Evolutionary conservation across 345 rosid species (phyloP), one percentile per base, ranked within the genome.

Genomic region (Gossypium sturtianum): DNA sequence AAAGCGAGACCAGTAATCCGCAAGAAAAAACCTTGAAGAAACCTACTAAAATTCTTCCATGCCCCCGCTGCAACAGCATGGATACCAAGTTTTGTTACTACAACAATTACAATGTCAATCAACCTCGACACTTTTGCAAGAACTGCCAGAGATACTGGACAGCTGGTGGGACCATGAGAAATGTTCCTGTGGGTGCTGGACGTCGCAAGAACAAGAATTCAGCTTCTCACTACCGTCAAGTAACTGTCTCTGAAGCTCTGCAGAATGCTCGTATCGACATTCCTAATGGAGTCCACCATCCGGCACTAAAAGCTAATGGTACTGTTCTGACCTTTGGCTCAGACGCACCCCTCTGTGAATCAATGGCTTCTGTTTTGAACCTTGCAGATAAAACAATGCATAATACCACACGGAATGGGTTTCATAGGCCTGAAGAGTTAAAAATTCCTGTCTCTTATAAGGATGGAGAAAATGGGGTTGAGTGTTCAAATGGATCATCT

Each of bases 101-200:
- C 79, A 94, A 94, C 79, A 94, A 94, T 78, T 94, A 94, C 79
- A 94, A 90, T 49, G 97, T 94, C 74, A 92, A 92, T 83, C 98
- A 94, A 74, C 97, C 98, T 12, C 88, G 98, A 0, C 95, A 94
- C 77, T 90, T 94, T 83, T 94, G 98, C 79, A 94, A 90, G 87
- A 89, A 89, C 76, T 94, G 98, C 70, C 98, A 94, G 84, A 90
- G 98, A 79, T 94, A 94, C 84, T 94, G 98, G 98, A 94, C 98
- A 4, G 97, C 94, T 15, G 97, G 98, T 63, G 98, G 98, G 75
- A 90, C 97, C 2, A 92, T 94, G 98, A 87, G 98, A 78, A 92
- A 94, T 69, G 97, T 94, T 13, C 97, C 98, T 0, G 91, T 94
- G 62, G 98, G 97, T 60, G 98, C 98, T 54, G 98, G 98, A 29